Evolutionary conservation across 805 yeast species (phyloP).

Genomic region (Starmerella bacillaris): DNA sequence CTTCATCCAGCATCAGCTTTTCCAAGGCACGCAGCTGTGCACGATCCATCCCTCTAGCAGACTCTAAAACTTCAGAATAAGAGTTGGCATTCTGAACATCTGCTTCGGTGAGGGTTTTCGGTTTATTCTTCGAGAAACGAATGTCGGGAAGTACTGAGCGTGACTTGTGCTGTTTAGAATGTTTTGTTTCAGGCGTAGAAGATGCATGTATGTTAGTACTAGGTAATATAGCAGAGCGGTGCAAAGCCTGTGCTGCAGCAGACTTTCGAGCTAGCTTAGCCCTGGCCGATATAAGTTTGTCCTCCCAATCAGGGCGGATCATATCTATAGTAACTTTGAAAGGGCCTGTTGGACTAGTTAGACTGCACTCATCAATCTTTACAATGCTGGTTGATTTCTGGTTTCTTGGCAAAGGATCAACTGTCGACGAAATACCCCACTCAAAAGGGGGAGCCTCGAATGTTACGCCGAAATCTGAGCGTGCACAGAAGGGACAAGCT

Average conservation of each 20-base stretch:
- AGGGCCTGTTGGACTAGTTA: slow-evolving; percentile 23
- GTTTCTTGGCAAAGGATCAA: background rate
- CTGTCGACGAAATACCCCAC: slow-evolving; percentile 20
- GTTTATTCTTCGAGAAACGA: background rate
- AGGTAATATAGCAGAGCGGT: slow-evolving; percentile 61
- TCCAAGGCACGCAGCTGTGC: slow-evolving; percentile 16
- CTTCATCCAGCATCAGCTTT: slow-evolving; percentile 16
- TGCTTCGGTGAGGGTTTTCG: background rate
- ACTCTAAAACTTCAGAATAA: slow-evolving; percentile 6
- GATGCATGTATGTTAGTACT: background rate
- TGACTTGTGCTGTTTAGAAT: background rate
- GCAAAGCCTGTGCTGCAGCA: slow-evolving; percentile 88
- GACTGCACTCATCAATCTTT: background rate
- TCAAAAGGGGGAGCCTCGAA: slow-evolving; percentile 55
- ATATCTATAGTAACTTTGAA: slow-evolving; percentile 61
- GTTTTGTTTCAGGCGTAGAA: background rate
- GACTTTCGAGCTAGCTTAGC: slow-evolving; percentile 65
- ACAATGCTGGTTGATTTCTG: background rate
- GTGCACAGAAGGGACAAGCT: slow-evolving; percentile 84
- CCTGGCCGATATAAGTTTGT: slow-evolving; percentile 51
- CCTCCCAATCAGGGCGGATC: slow-evolving; percentile 88
- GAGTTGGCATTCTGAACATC: background rate
- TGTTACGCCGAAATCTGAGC: slow-evolving; percentile 65
- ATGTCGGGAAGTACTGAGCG: too few species aligned
- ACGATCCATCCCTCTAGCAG: slow-evolving; percentile 10